Percentiles rank a stretch among this genome's conserved stretches.
Evolutionary conservation across 208 protist genomes (phyloP).

Genomic region (Perkinsela sp.): DNA sequence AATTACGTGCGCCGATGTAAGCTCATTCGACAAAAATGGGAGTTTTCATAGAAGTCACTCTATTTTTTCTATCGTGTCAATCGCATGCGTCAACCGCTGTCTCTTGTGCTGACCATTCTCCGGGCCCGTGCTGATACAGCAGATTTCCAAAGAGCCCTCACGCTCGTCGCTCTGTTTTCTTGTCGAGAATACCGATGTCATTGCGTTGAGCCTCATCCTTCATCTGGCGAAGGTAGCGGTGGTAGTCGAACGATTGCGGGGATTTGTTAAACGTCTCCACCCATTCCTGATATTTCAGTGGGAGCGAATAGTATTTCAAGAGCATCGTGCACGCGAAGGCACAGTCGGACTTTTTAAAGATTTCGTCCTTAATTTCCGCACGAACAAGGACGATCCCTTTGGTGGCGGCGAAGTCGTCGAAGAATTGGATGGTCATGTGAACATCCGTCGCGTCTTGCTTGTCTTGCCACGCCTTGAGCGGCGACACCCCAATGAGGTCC

Average conservation of each 20-base stretch:
- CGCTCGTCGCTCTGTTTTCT: conserved; percentile 13
- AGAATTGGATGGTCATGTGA: conserved; percentile 74
- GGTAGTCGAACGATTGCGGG: conserved; percentile 48
- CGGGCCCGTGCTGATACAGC: too few species aligned
- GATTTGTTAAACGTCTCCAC: conserved; percentile 65
- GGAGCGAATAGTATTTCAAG: conserved; percentile 62
- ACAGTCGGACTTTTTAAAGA: conserved; percentile 51
- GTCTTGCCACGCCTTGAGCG: conserved; percentile 53
- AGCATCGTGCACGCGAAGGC: conserved; percentile 62
- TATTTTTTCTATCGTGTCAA: too few species aligned
- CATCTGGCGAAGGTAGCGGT: conserved; percentile 48
- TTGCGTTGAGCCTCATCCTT: conserved; percentile 57
- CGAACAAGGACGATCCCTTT: conserved; percentile 57
- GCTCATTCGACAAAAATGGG: too few species aligned
- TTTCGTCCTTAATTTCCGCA: conserved; percentile 63
- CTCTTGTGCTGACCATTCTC: too few species aligned
- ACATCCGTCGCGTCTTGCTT: conserved; percentile 43
- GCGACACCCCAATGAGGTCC: conserved; percentile 43
- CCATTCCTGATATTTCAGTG: conserved; percentile 33
- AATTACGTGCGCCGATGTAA: too few species aligned
- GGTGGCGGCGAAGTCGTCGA: conserved; percentile 42
- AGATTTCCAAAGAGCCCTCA: too few species aligned
- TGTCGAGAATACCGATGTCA: conserved; percentile 50
- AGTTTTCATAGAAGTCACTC: too few species aligned
- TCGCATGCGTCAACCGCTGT: too few species aligned